phyloP scores from a whole-genome alignment of 1,139 yeast genomes.

The Meyerozyma guilliermondii region DNA sequence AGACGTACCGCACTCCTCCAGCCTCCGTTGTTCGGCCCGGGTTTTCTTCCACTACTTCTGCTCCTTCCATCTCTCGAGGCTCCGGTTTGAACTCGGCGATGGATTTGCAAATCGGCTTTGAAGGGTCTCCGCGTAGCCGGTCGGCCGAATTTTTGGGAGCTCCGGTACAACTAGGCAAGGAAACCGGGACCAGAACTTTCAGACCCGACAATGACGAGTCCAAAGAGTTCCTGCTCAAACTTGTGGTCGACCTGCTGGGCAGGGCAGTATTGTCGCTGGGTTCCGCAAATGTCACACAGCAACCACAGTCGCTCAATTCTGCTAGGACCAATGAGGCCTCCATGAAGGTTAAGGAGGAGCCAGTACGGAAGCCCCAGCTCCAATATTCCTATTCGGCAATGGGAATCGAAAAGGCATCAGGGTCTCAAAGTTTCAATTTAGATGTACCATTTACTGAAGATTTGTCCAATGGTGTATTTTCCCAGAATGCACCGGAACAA shows the following conservation, averaged over 20 bases:
- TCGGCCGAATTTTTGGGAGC: conserved; percentile 1
- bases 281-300: conserved; percentile 9
- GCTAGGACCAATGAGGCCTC: background rate
- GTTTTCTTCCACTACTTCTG: background rate
- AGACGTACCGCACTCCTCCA: conserved; percentile 18
- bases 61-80: background rate
- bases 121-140: background rate
- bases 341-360: background rate
- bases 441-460: conserved; percentile 7
- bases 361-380: conserved; percentile 15
- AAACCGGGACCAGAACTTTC: background rate
- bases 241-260: conserved; percentile 43
- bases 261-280: conserved; percentile 36
- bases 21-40: conserved; percentile 9
- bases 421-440: background rate
- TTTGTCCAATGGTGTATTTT: background rate
- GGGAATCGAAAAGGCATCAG: conserved; percentile 19
- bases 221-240: conserved; percentile 27
- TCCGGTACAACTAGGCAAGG: background rate
- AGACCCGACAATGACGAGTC: conserved; percentile 1
- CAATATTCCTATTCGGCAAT: conserved; percentile 26
- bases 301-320: background rate
- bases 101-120: background rate
- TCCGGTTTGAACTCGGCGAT: background rate
- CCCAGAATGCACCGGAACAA: conserved; percentile 3